Conservation (phyloP, 768 basidiomycete genomes). For the Russula olivacea region DNA sequence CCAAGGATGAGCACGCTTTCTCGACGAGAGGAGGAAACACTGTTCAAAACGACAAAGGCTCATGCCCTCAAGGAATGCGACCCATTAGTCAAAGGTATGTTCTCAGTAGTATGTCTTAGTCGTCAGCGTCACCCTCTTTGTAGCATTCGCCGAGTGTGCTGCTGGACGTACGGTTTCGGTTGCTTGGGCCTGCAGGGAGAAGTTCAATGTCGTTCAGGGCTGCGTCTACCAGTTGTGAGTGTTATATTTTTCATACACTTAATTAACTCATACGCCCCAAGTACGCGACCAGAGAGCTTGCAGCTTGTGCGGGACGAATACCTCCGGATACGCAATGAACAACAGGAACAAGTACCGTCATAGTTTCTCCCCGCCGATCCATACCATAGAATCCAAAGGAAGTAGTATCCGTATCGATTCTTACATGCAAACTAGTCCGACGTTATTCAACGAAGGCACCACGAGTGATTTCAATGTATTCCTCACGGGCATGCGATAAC, state of each 20-base stretch:
- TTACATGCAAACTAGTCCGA: background rate
- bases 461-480: background rate
- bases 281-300: conserved; percentile 72
- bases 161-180: conserved; percentile 76
- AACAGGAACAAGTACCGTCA: conserved; percentile 24
- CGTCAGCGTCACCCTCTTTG: background rate
- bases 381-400: background rate
- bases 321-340: conserved; percentile 52
- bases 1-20: conserved; percentile 73
- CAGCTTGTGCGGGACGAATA: conserved; percentile 66
- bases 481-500: background rate
- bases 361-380: background rate
- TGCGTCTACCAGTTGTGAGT: conserved; percentile 80
- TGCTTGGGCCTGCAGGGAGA: conserved; percentile 73
- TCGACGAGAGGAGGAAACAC: conserved; percentile 80
- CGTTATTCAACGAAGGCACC: background rate
- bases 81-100: conserved; percentile 61
- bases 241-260: background rate
- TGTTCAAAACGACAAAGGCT: conserved; percentile 76
- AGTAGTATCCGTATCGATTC: background rate
- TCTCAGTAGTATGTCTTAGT: background rate
- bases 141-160: conserved; percentile 84
- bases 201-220: conserved; percentile 62
- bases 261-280: conserved; percentile 28
- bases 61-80: conserved; percentile 77